Base-by-base conservation (phyloP, 2,329 filamentous ascomycete genomes). In the Ophiostoma sp. region DNA sequence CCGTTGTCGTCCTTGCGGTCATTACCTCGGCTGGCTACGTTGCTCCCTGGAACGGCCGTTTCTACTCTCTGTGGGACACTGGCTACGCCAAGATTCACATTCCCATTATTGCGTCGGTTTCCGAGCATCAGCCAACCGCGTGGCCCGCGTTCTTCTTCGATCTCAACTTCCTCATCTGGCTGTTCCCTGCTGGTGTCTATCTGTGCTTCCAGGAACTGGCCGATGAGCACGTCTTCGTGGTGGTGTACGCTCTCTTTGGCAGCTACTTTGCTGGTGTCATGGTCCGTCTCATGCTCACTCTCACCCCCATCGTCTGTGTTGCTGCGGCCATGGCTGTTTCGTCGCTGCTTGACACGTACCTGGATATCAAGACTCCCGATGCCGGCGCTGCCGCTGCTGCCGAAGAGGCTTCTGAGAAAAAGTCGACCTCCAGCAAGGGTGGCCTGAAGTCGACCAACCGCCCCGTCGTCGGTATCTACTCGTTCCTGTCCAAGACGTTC, bases 61-160 rank as follows among this genome's bases (percentile, higher is more conserved):
- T 99, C 85, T 99, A 99, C 83, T 99, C 96, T 36, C 87, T 99
- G 44, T 99, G 94, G 93, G 96, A 99, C 78, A 99, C 95, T 5
- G 90, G 92, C 74, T 99, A 99, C 77, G 95, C 95, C 75, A 99
- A 99, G 84, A 96, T 98, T 72, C 95, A 99, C 76, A 99, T 99
- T 76, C 95, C 95, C 71, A 99, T 99, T 77, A 99, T 99, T 78
- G 95, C 95, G 3, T 99, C 95, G n/a, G 95, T 99, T 64, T 99
- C 95, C 1, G 95, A 99, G 81, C 95, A 99, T 82, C 95, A 99
- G 81, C 95, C 95, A 67, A 99, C 95, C 49, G 95, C 95, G 60
- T 99, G 95, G 95, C 95, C 95, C 2, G 92, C 96, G 16, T 99
- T 97, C 85, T 99, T 99, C 83, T 99, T 99, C 79, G 95, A 99